These are phyloP conservation scores for Daucus carota DNA, from an alignment of 129 eudicot genomes.

Conservation along the genomic window DH1_v3.0 NC_030387.2:3975001-3975500, in stretches of 20 bases:
- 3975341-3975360: slow-evolving; percentile 47
- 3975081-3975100: slow-evolving; percentile 38
- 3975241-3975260: slow-evolving; percentile 30
- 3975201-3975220: slow-evolving; percentile 67
- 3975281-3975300: neutral
- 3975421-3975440: slow-evolving; percentile 16
- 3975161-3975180: slow-evolving; percentile 40
- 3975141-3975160: slow-evolving; percentile 11
- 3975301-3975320: neutral
- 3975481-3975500: slow-evolving; percentile 37
- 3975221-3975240: slow-evolving; percentile 33
- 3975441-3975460: slow-evolving; percentile 12
- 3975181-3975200: slow-evolving; percentile 84
- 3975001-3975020: slow-evolving; percentile 70
- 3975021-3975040: slow-evolving; percentile 90
- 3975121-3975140: slow-evolving; percentile 35
- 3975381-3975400: slow-evolving; percentile 95
- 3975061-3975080: slow-evolving; percentile 44
- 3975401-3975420: slow-evolving; percentile 55
- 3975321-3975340: slow-evolving; percentile 17
- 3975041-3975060: slow-evolving; percentile 75
- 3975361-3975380: slow-evolving; percentile 78
- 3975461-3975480: slow-evolving; percentile 36
- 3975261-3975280: slow-evolving; percentile 12
- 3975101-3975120: slow-evolving; percentile 49